Conservation (phyloP, 805 yeast species). For the Tetrapisispora nanseiensis region DNA sequence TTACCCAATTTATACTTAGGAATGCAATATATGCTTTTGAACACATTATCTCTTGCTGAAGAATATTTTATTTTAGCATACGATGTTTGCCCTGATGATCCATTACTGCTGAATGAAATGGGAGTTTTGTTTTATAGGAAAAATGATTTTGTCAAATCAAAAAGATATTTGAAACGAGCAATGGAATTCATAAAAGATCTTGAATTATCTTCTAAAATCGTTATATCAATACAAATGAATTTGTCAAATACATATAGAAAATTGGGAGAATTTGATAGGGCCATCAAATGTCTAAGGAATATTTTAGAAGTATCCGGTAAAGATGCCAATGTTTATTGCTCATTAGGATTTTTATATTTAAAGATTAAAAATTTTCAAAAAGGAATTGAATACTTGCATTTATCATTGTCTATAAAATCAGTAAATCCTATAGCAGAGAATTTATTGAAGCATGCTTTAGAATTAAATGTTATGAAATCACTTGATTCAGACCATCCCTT, state of each 20-base stretch:
- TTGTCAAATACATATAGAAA: slow-evolving; percentile 82
- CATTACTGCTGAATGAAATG: slow-evolving; percentile 78
- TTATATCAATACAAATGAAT: slow-evolving; percentile 78
- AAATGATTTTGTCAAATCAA: slow-evolving; percentile 57
- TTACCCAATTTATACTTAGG: slow-evolving; percentile 84
- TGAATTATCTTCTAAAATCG: slow-evolving; percentile 70
- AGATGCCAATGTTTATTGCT: slow-evolving; percentile 68
- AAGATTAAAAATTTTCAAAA: slow-evolving; percentile 52
- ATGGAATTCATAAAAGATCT: slow-evolving; percentile 55
- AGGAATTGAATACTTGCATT: slow-evolving; percentile 71
- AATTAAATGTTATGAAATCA: slow-evolving; percentile 35
- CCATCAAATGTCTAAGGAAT: slow-evolving; percentile 65
- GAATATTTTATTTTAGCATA: slow-evolving; percentile 73
- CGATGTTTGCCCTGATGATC: slow-evolving; percentile 75
- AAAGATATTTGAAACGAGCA: slow-evolving; percentile 60
- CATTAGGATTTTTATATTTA: slow-evolving; percentile 75
- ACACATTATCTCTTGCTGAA: slow-evolving; percentile 70
- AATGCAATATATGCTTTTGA: slow-evolving; percentile 90
- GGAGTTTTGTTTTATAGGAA: slow-evolving; percentile 87
- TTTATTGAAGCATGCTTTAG: slow-evolving; percentile 68
- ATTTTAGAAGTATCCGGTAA: slow-evolving; percentile 60
- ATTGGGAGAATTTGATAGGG: slow-evolving; percentile 48
- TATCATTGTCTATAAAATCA: slow-evolving; percentile 69
- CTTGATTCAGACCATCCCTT: slow-evolving; percentile 27
- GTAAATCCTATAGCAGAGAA: slow-evolving; percentile 80